Base-by-base conservation (phyloP, 495 filamentous ascomycete species). In the Xylaria venustula region DNA sequence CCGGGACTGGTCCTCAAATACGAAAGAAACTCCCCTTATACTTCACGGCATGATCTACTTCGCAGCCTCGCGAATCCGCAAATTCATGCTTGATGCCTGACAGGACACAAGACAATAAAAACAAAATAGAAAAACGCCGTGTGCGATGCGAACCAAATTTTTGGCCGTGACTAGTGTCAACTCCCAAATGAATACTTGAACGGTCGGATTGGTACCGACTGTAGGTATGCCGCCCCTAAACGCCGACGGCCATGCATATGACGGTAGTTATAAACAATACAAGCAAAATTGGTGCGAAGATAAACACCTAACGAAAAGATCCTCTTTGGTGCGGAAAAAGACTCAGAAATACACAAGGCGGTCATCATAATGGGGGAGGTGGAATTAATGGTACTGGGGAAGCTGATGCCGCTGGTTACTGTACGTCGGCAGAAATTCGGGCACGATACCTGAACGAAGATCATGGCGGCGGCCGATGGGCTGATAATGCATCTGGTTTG, bases 401-500 rank as follows among this genome's bases (percentile, higher is more conserved):
- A 46, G 57, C n/a, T 51, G 32, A 36, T 65, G 60, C 17, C 64
- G 67, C 44, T 61, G 65, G 47, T 61, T 62, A 34, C 57, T 45
- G 48, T 68, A 65, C n/a, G 55, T 41, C 42, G 71, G 54, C 28
- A 66, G 34, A 56, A 79, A 85, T 49, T 96, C 93, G 12, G 94
- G 94, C 11, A 98, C 82, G 25, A 91, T 83, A 15, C 94, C 94
- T 4, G 88, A 88, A 57, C 88, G 87, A 53, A 87, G 83, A 61
- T 97, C 91, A 51, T 87, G 84, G 3, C 84, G 81, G 68, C 91
- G 90, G 3, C 90, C 90, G 8, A 98, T 75, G 4, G 93, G 90
- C 66, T 96, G 93, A 64, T 97, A 98, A 67, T 96, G 94, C 92
- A 98, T 97, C 75, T 97, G 90, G 44, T 64, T 91, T 79, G 71